Percentiles rank a stretch among this genome's conserved stretches.
phyloP scores from a whole-genome alignment of 2,329 filamentous ascomycete genomes.

The Hypoxylon sp. region DNA sequence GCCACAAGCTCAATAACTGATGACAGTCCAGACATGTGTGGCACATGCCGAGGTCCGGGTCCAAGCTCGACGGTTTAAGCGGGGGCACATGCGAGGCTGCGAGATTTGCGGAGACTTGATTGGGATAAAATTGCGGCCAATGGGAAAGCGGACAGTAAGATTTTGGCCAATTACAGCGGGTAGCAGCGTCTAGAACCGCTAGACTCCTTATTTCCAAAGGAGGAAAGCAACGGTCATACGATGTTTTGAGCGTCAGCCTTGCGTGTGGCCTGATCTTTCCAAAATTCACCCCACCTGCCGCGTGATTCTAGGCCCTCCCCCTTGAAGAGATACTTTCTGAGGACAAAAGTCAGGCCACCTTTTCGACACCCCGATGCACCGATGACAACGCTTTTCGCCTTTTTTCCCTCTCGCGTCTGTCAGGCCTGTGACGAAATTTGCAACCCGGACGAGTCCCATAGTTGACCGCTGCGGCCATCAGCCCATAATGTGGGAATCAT shows the following conservation, averaged over 20 bases:
- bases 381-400: slow-evolving; percentile 35
- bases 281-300: slow-evolving; percentile 46
- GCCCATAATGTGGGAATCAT: slow-evolving; percentile 42
- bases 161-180: slow-evolving; percentile 31
- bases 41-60: slow-evolving; percentile 18
- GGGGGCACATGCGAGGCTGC: slow-evolving; percentile 34
- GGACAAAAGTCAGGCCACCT: slow-evolving; percentile 44
- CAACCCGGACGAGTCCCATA: slow-evolving; percentile 40
- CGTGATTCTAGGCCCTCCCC: slow-evolving; percentile 46
- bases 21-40: slow-evolving; percentile 12
- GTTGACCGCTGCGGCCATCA: slow-evolving; percentile 45
- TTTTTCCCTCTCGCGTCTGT: slow-evolving; percentile 22
- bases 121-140: slow-evolving; percentile 24
- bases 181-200: slow-evolving; percentile 36
- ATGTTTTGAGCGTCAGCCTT: slow-evolving; percentile 50
- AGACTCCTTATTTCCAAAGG: slow-evolving; percentile 27
- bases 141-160: slow-evolving; percentile 6
- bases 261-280: slow-evolving; percentile 52
- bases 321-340: slow-evolving; percentile 35
- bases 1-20: slow-evolving; percentile 25
- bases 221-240: slow-evolving; percentile 51
- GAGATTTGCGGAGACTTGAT: slow-evolving; percentile 15
- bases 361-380: slow-evolving; percentile 38
- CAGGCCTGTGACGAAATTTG: slow-evolving; percentile 36
- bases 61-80: slow-evolving; percentile 34